Conservation (phyloP, 1,284 basidiomycete genomes). For the Exobasidium cylindrosporum region DNA sequence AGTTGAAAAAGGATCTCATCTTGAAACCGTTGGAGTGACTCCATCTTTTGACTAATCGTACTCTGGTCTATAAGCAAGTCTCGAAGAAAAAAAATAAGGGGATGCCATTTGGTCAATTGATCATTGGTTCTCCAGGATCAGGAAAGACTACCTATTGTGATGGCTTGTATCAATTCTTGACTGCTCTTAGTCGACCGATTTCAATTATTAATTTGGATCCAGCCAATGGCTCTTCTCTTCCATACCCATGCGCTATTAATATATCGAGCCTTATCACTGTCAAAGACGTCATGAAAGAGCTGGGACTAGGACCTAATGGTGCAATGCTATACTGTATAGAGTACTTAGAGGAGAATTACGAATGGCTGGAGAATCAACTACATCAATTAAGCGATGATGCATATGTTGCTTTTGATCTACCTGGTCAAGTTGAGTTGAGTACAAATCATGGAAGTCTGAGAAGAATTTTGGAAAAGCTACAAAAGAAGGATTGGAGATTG, state of each 20-base stretch:
- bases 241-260: conserved; percentile 85
- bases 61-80: not conserved
- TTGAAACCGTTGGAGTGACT: no score
- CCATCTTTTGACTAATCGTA: not conserved
- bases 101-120: conserved; percentile 20
- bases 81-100: not conserved
- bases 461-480: conserved; percentile 74
- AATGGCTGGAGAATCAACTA: conserved; percentile 77
- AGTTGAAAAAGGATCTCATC: no score
- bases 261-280: conserved; percentile 84
- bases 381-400: conserved; percentile 52
- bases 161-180: conserved; percentile 18
- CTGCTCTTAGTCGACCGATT: conserved; percentile 56
- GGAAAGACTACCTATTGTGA: conserved; percentile 22
- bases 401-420: conserved; percentile 92
- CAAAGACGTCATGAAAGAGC: conserved; percentile 79
- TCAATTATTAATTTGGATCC: conserved; percentile 93
- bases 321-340: conserved; percentile 97
- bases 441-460: conserved; percentile 70
- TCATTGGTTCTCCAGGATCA: conserved; percentile 19
- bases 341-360: conserved; percentile 89
- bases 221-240: conserved; percentile 76
- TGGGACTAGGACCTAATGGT: conserved; percentile 88
- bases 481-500: conserved; percentile 63
- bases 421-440: conserved; percentile 94